Conservation (phyloP, 352 stramenopile genomes). For the Nothophytophthora sp. region DNA sequence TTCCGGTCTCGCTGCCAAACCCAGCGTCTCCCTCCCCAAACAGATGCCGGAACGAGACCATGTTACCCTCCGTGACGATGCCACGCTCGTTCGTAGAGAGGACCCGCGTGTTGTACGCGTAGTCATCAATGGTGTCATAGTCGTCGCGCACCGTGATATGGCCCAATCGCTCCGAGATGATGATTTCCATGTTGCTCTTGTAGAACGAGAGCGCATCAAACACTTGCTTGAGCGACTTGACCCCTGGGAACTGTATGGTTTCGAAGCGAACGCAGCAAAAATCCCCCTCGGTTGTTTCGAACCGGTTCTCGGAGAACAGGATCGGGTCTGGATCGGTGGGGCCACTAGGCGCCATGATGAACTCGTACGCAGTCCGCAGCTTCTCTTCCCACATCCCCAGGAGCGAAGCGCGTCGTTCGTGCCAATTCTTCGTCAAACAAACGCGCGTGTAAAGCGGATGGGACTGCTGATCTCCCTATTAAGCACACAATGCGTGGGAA, state of each 20-base stretch:
- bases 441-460: conserved; percentile 28
- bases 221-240: conserved; percentile 28
- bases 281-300: conserved; percentile 26
- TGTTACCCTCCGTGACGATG: conserved; percentile 27
- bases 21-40: conserved; percentile 10
- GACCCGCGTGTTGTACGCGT: conserved; percentile 28
- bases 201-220: conserved; percentile 34
- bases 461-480: conserved; percentile 19
- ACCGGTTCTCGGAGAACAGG: conserved; percentile 27
- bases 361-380: conserved; percentile 21
- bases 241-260: conserved; percentile 26
- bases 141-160: conserved; percentile 40
- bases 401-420: conserved; percentile 17
- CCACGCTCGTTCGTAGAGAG: conserved; percentile 20
- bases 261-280: conserved; percentile 33
- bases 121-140: conserved; percentile 27
- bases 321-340: conserved; percentile 10
- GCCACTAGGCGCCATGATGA: conserved; percentile 17
- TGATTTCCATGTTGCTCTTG: conserved; percentile 42
- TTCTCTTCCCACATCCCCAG: conserved; percentile 12
- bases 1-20: conserved; percentile 3
- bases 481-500: no score
- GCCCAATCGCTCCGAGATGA: conserved; percentile 31
- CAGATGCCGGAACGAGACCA: conserved; percentile 22
- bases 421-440: conserved; percentile 23